phyloP scores from a whole-genome alignment of 179 eudicot species.

The Silene coronaria region DNA sequence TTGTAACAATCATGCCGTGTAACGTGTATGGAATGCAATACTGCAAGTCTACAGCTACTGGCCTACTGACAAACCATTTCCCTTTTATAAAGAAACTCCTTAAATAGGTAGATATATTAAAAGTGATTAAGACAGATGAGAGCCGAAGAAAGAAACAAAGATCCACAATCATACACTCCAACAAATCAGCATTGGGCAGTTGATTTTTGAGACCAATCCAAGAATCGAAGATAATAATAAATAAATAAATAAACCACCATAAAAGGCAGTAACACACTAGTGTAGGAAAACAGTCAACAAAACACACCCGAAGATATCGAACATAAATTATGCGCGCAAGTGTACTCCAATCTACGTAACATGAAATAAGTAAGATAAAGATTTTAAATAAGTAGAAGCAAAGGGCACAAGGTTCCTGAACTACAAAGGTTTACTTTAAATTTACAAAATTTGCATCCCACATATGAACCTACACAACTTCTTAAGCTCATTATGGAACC shows the following conservation, averaged over 20 bases:
- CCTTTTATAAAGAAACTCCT: background rate
- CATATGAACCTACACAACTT: background rate
- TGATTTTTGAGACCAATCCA: background rate
- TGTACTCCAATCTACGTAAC: background rate
- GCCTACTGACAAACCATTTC: background rate
- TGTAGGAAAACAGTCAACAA: background rate
- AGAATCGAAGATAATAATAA: too few relatives aligned
- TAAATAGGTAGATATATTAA: background rate
- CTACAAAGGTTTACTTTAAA: background rate
- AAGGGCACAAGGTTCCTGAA: background rate
- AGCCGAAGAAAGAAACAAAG: background rate
- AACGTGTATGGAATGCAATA: background rate
- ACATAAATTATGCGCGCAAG: background rate
- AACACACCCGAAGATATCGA: background rate
- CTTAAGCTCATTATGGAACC: background rate
- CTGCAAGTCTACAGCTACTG: background rate
- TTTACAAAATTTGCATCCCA: background rate
- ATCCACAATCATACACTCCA: background rate
- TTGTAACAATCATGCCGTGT: too few relatives aligned
- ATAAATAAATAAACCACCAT: background rate
- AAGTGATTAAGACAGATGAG: background rate
- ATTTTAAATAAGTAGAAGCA: background rate
- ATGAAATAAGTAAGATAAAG: background rate
- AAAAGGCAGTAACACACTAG: slow-evolving; percentile 2
- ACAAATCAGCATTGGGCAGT: too few relatives aligned